Evolutionary conservation across 371 early-diverging fungal genomes (phyloP).

Genomic region (Syncephalastrum sp.): DNA sequence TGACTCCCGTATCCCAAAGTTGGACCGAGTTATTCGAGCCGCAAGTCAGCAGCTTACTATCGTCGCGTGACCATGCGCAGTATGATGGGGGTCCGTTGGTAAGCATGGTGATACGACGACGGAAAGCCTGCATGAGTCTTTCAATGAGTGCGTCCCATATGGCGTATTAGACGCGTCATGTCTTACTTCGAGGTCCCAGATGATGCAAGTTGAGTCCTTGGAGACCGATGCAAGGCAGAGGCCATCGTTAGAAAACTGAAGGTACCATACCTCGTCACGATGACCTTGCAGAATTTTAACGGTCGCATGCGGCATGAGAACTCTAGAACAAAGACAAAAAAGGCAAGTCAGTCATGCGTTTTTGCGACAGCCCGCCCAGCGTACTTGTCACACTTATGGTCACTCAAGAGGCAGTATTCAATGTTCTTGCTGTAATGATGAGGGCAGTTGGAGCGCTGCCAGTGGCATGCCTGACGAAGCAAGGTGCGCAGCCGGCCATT

Average conservation of each 20-base stretch:
- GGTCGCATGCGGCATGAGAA: conserved; percentile 41
- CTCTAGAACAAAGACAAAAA: not conserved
- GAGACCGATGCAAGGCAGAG: conserved; percentile 87
- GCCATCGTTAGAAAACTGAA: conserved; percentile 88
- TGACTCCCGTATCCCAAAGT: conserved; percentile 83
- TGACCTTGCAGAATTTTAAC: conserved; percentile 75
- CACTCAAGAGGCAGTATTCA: conserved; percentile 63
- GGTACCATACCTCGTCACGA: conserved; percentile 94
- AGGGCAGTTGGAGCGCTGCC: conserved; percentile 77
- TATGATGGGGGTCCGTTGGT: conserved; percentile 60
- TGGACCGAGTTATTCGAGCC: conserved; percentile 76
- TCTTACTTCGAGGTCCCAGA: conserved; percentile 81
- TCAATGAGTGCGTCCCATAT: too few relatives aligned
- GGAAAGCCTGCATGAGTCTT: too few relatives aligned
- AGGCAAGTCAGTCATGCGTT: conserved; percentile 1
- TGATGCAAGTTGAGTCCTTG: conserved; percentile 80
- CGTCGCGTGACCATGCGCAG: conserved; percentile 92
- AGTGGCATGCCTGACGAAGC: conserved; percentile 76
- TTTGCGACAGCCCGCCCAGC: not conserved
- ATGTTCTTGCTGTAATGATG: conserved; percentile 76
- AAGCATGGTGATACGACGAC: conserved; percentile 1
- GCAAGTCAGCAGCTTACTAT: conserved; percentile 71
- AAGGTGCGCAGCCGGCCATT: conserved; percentile 75
- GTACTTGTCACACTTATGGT: conserved; percentile 79
- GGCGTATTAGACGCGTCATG: not conserved